Percentiles rank a stretch among this genome's conserved stretches.
phyloP scores from a whole-genome alignment of 1,139 yeast genomes.

The Blastobotrys raffinosifermentans region DNA sequence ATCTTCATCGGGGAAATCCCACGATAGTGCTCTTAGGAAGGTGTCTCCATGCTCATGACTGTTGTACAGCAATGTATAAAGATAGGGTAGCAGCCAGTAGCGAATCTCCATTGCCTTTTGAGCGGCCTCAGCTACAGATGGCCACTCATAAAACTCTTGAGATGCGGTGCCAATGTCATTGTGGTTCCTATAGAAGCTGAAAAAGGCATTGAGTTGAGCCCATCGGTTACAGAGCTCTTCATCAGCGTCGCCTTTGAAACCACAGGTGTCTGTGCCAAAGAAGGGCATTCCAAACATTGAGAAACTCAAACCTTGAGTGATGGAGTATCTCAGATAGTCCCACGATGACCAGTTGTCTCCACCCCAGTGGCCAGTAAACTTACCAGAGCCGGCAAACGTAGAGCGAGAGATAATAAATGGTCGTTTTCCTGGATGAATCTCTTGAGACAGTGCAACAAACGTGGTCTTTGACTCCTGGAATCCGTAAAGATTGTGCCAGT shows the following conservation, averaged over 20 bases:
- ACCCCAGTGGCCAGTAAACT: slow-evolving; percentile 21
- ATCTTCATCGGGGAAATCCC: slow-evolving; percentile 20
- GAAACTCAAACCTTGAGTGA: slow-evolving; percentile 16
- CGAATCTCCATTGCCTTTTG: slow-evolving; percentile 14
- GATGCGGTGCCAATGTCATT: slow-evolving; percentile 10
- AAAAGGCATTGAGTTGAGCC: slow-evolving; percentile 19
- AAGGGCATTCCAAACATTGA: slow-evolving; percentile 18
- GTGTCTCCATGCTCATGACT: slow-evolving; percentile 17
- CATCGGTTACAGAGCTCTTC: slow-evolving; percentile 20
- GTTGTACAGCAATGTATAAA: slow-evolving; percentile 16
- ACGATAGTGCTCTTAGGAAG: slow-evolving; percentile 14
- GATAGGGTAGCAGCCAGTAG: slow-evolving; percentile 17
- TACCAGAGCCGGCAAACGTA: slow-evolving; percentile 19
- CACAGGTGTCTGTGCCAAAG: slow-evolving; percentile 21
- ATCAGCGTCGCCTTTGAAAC: slow-evolving; percentile 15
- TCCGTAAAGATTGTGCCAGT: slow-evolving; percentile 19
- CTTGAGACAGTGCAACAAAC: slow-evolving; percentile 9
- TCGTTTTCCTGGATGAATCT: slow-evolving; percentile 14
- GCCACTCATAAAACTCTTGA: slow-evolving; percentile 19
- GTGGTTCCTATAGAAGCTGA: slow-evolving; percentile 19
- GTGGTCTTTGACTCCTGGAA: slow-evolving; percentile 13
- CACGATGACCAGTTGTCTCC: slow-evolving; percentile 20
- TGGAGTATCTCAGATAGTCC: slow-evolving; percentile 14
- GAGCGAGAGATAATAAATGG: slow-evolving; percentile 20
- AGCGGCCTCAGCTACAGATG: slow-evolving; percentile 15